Percentiles rank a stretch among this genome's conserved stretches.
These are phyloP conservation scores for Eleusine indica DNA, from an alignment of 176 grass and related monocot genomes.

Conservation along the genomic window DNA sequence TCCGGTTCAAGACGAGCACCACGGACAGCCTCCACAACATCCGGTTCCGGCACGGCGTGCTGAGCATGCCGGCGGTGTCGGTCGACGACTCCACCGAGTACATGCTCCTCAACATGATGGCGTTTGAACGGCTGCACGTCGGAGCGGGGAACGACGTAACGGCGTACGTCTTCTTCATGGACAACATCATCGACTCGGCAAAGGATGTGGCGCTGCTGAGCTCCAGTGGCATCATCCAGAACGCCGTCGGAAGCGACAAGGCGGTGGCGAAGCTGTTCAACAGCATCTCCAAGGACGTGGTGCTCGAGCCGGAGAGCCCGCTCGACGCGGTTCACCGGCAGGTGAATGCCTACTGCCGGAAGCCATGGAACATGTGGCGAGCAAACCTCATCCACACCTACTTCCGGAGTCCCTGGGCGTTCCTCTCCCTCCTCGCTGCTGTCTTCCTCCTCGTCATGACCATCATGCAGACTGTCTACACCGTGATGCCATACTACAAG, in stretches of 20 bases:
- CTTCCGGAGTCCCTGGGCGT: slow-evolving; percentile 80
- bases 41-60: slow-evolving; percentile 56
- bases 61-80: slow-evolving; percentile 52
- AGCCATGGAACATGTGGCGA: slow-evolving; percentile 69
- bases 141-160: slow-evolving; percentile 78
- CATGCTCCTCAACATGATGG: slow-evolving; percentile 94
- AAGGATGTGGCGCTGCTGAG: slow-evolving; percentile 73
- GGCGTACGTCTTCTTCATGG: slow-evolving; percentile 93
- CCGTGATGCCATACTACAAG: slow-evolving; percentile 34
- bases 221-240: slow-evolving; percentile 73
- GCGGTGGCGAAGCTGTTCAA: slow-evolving; percentile 78
- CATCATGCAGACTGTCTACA: slow-evolving; percentile 72
- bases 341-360: slow-evolving; percentile 65
- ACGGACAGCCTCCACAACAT: slow-evolving; percentile 59
- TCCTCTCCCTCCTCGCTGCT: slow-evolving; percentile 67
- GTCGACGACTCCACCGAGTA: slow-evolving; percentile 86
- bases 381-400: slow-evolving; percentile 89
- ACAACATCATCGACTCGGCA: slow-evolving; percentile 74
- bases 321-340: slow-evolving; percentile 64
- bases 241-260: slow-evolving; percentile 70
- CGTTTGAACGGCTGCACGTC: slow-evolving; percentile 83
- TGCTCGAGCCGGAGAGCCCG: slow-evolving; percentile 51
- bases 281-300: slow-evolving; percentile 72
- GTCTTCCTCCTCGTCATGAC: slow-evolving; percentile 75
- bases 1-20: slow-evolving; percentile 56